Conservation (phyloP, 208 protist species). For the Perkinsela sp. region DNA sequence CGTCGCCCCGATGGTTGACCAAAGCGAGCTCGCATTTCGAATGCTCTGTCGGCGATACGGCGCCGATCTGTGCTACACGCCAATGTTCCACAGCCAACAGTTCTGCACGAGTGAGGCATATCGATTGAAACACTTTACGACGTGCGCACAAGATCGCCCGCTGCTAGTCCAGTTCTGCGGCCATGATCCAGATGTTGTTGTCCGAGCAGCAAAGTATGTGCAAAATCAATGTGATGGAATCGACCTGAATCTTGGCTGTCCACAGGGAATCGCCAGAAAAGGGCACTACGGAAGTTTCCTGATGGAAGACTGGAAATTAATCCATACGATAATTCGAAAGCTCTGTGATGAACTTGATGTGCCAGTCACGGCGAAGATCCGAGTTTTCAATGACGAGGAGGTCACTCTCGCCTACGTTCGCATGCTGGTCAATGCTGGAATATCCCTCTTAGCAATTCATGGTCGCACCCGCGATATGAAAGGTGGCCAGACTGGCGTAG, state of each 20-base stretch:
- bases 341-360: constrained; percentile 44
- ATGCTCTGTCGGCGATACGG: constrained; percentile 49
- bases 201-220: constrained; percentile 19
- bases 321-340: constrained; percentile 44
- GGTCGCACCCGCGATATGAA: constrained; percentile 50
- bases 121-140: constrained; percentile 18
- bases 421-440: constrained; percentile 46
- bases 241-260: constrained; percentile 65
- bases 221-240: constrained; percentile 48
- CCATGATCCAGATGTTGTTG: constrained; percentile 20
- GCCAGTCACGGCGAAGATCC: constrained; percentile 66
- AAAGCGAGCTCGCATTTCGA: constrained; percentile 60
- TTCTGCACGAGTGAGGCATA: constrained; percentile 22
- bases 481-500: constrained; percentile 20
- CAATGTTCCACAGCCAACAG: constrained; percentile 46
- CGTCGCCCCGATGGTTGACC: constrained; percentile 69
- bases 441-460: constrained; percentile 43
- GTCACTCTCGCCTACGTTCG: constrained; percentile 46
- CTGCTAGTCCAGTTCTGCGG: constrained; percentile 61
- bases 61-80: constrained; percentile 39
- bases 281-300: constrained; percentile 67
- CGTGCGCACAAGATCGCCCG: constrained; percentile 22
- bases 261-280: constrained; percentile 61
- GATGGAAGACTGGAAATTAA: constrained; percentile 46
- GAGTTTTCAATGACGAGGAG: constrained; percentile 46